A percentile compares a stretch with the other conserved stretches of the same genome.
Evolutionary conservation across 2,329 filamentous ascomycete genomes (phyloP).

Genomic region (Penicillium vulpinum): DNA sequence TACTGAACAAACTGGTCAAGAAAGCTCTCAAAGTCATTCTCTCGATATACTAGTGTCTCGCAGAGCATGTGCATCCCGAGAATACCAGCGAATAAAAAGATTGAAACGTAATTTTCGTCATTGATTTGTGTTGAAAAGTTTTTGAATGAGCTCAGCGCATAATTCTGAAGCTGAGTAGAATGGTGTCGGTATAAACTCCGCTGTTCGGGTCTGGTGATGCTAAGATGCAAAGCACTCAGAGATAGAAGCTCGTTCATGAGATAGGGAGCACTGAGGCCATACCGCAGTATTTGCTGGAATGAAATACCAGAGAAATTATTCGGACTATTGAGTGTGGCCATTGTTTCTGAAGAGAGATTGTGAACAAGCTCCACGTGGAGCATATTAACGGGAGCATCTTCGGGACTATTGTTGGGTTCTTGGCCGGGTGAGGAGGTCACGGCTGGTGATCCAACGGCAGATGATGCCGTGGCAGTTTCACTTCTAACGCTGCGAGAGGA

Average conservation of each 20-base stretch:
- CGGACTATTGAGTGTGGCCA: neutral
- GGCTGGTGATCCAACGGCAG: neutral
- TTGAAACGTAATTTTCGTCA: constrained; percentile 18
- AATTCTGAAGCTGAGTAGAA: constrained; percentile 39
- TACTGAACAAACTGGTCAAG: constrained; percentile 29
- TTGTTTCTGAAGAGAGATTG: constrained; percentile 22
- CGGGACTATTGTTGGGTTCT: neutral
- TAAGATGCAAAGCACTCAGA: constrained; percentile 48
- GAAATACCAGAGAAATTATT: neutral
- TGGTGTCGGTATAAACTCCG: constrained; percentile 28
- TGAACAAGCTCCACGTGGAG: constrained; percentile 33
- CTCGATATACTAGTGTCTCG: constrained; percentile 48
- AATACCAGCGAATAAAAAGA: constrained; percentile 24
- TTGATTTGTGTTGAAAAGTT: constrained; percentile 5
- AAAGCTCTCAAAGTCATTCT: constrained; percentile 39
- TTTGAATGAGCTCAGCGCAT: constrained; percentile 23
- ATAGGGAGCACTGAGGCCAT: constrained; percentile 37
- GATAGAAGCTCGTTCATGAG: constrained; percentile 52
- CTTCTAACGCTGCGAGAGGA: neutral
- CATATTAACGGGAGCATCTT: constrained; percentile 28
- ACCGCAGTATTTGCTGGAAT: constrained; percentile 4
- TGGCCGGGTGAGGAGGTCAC: neutral
- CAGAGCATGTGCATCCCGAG: constrained; percentile 47
- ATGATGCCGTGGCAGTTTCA: neutral
- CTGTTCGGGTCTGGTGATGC: constrained; percentile 40